These are phyloP conservation scores for Lodderomyces metapsilosis DNA, from an alignment of 1,139 yeast genomes.

Conservation along the genomic window DNA sequence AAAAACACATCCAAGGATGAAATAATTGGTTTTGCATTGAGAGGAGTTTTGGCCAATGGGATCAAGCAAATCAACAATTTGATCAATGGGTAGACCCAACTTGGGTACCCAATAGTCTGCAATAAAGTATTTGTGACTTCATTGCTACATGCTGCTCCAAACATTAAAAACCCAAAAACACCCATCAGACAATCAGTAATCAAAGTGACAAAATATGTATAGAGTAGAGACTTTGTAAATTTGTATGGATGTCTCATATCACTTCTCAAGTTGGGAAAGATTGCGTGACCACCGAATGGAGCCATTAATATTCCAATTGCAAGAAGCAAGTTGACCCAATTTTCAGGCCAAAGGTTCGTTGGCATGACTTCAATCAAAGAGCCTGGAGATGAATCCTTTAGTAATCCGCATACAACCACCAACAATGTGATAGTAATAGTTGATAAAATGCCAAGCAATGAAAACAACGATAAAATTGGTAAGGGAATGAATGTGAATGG, in stretches of 20 bases:
- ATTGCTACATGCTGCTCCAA: constrained; percentile 71
- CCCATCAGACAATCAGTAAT: constrained; percentile 76
- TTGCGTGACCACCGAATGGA: constrained; percentile 64
- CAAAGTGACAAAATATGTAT: constrained; percentile 63
- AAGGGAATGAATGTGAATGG: constrained; percentile 49
- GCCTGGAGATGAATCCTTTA: constrained; percentile 42
- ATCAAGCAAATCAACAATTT: constrained; percentile 74
- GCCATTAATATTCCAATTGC: constrained; percentile 60
- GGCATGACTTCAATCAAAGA: constrained; percentile 43
- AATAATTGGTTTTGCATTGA: constrained; percentile 83
- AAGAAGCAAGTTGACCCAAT: constrained; percentile 39
- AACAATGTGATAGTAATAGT: constrained; percentile 43
- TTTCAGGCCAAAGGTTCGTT: constrained; percentile 47
- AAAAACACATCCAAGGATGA: constrained; percentile 52
- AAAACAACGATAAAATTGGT: constrained; percentile 42
- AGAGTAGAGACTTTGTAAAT: constrained; percentile 36
- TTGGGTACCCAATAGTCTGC: constrained; percentile 70
- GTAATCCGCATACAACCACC: constrained; percentile 40
- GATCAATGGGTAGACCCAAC: constrained; percentile 58
- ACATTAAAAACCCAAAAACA: constrained; percentile 81
- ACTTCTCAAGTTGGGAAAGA: constrained; percentile 56
- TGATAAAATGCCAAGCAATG: constrained; percentile 44
- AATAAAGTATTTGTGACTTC: constrained; percentile 82
- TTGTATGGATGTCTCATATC: constrained; percentile 58
- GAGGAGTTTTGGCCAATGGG: constrained; percentile 85